These are phyloP conservation scores for Komagataella kurtzmanii DNA, from an alignment of 805 yeast genomes.

Conservation along the genomic window DNA sequence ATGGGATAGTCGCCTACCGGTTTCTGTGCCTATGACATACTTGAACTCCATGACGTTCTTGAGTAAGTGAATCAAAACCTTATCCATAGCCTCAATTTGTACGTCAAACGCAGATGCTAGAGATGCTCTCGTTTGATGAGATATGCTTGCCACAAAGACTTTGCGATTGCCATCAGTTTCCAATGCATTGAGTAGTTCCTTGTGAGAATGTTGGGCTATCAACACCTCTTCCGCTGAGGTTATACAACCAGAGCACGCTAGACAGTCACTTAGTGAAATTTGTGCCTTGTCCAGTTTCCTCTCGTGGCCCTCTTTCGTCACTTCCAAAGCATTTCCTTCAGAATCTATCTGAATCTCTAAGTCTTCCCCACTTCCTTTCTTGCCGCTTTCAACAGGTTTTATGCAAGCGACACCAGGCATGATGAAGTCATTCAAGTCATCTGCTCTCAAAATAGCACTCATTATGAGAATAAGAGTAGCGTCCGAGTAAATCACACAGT, in stretches of 20 bases:
- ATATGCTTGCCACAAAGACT: slow-evolving; percentile 59
- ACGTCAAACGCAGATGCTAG: slow-evolving; percentile 54
- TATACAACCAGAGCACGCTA: slow-evolving; percentile 95
- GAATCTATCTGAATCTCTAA: slow-evolving; percentile 45
- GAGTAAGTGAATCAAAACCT: slow-evolving; percentile 44
- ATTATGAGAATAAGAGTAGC: slow-evolving; percentile 21
- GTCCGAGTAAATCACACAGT: not conserved
- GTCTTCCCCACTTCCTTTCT: slow-evolving; percentile 18
- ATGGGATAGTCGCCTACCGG: slow-evolving; percentile 63
- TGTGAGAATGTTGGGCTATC: slow-evolving; percentile 82
- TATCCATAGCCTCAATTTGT: slow-evolving; percentile 44
- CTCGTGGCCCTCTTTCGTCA: slow-evolving; percentile 40
- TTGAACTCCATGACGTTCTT: slow-evolving; percentile 48
- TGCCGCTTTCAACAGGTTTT: slow-evolving; percentile 55
- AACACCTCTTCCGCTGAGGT: slow-evolving; percentile 95
- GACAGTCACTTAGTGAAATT: slow-evolving; percentile 81
- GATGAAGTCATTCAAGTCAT: slow-evolving; percentile 88
- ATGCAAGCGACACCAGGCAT: slow-evolving; percentile 92
- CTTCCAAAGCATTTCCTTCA: slow-evolving; percentile 54
- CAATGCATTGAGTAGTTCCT: slow-evolving; percentile 54
- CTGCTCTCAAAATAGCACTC: slow-evolving; percentile 84
- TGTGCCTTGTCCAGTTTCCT: slow-evolving; percentile 62
- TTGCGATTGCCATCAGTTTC: slow-evolving; percentile 17
- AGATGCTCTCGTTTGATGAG: slow-evolving; percentile 81
- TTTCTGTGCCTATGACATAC: slow-evolving; percentile 72